Evolutionary conservation across 352 stramenopile species (phyloP).

Genomic region (Globisporangium orthogonon): DNA sequence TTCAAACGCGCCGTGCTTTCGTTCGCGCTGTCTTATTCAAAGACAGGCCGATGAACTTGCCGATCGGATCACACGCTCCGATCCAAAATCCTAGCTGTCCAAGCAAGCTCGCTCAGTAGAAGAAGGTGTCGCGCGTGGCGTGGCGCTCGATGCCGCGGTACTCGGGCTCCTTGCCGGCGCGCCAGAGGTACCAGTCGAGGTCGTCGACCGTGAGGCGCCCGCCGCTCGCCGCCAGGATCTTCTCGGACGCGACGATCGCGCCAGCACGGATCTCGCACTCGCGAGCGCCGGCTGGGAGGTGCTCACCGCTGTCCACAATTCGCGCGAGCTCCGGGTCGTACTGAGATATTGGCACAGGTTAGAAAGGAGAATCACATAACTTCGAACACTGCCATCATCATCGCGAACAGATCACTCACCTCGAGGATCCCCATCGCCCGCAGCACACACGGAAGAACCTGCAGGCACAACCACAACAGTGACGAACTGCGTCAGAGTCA

Average conservation of each 20-base stretch:
- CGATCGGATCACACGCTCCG: no score
- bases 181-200: conserved; percentile 71
- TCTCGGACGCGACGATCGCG: conserved; percentile 56
- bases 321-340: conserved; percentile 47
- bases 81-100: no score
- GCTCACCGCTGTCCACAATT: conserved; percentile 37
- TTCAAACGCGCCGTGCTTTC: neutral
- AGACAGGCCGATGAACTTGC: neutral
- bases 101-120: conserved; percentile 27
- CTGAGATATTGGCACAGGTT: conserved; percentile 15
- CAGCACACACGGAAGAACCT: conserved; percentile 73
- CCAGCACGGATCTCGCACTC: conserved; percentile 68
- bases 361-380: no score
- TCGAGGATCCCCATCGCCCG: conserved; percentile 62
- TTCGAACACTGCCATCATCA: neutral
- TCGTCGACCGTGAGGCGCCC: conserved; percentile 37
- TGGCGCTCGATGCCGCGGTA: conserved; percentile 69
- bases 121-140: conserved; percentile 62
- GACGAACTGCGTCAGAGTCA: neutral
- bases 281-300: conserved; percentile 30
- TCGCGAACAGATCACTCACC: conserved; percentile 18
- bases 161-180: conserved; percentile 61
- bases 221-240: conserved; percentile 52
- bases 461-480: neutral
- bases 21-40: neutral